phyloP scores from a whole-genome alignment of 495 filamentous ascomycete species.

The Podospora sp. region DNA sequence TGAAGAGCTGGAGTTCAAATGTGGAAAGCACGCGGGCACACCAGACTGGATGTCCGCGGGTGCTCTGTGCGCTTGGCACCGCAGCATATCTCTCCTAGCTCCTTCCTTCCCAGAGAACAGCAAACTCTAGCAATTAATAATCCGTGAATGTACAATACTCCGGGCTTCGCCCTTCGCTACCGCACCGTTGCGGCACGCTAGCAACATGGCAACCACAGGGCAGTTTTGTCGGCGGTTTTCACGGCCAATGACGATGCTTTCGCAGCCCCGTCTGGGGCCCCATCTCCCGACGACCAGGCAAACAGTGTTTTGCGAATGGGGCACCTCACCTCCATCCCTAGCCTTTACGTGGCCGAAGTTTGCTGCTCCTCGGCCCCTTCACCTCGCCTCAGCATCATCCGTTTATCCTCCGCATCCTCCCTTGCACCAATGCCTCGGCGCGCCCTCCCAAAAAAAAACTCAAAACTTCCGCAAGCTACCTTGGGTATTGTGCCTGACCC shows the following conservation, averaged over 20 bases:
- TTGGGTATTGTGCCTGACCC: neutral
- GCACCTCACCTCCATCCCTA: too few species aligned
- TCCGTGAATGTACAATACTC: neutral
- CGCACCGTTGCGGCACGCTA: conserved; percentile 1
- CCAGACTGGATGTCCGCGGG: neutral
- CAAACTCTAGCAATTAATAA: conserved; percentile 12
- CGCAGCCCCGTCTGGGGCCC: neutral
- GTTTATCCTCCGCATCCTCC: neutral
- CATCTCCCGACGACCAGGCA: neutral
- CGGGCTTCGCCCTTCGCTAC: neutral
- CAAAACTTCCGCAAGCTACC: neutral
- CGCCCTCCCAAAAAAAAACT: neutral
- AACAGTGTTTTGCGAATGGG: neutral
- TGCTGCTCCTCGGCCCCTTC: neutral
- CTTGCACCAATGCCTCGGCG: neutral
- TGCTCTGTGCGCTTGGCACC: neutral
- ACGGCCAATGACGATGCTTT: neutral
- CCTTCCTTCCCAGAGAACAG: neutral
- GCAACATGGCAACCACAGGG: neutral
- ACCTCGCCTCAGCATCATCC: neutral
- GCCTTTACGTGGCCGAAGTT: neutral
- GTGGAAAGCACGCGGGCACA: neutral
- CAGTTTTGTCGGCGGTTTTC: neutral
- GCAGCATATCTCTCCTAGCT: neutral
- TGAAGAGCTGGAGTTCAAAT: neutral